These are phyloP conservation scores for Selaginella tamariscina DNA, from an alignment of 75 land plant species.

Conservation along the genomic window DNA sequence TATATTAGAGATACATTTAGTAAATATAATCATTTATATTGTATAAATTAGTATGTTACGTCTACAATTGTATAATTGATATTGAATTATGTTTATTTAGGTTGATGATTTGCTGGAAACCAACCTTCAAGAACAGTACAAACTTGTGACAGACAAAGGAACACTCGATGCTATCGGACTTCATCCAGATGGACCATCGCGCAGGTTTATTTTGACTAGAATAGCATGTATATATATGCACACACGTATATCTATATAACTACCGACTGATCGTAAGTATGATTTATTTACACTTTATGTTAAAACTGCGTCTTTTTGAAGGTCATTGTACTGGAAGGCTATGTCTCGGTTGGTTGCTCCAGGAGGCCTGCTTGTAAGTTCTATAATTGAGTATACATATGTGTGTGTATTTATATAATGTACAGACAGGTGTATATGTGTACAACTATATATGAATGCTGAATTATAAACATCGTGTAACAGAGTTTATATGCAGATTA, in stretches of 20 bases:
- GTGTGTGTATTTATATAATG: too few species aligned
- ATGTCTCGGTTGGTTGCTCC: constrained; percentile 63
- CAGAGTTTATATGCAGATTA: constrained; percentile 38
- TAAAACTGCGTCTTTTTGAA: constrained; percentile 19
- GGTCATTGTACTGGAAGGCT: constrained; percentile 87
- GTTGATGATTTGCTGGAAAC: constrained; percentile 92
- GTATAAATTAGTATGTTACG: too few species aligned
- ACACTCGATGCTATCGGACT: constrained; percentile 95
- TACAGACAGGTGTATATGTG: too few species aligned
- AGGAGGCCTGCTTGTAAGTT: constrained; percentile 70
- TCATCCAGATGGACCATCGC: constrained; percentile 88
- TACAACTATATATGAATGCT: too few species aligned
- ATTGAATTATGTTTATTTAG: constrained; percentile 31
- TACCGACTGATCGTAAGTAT: too few species aligned
- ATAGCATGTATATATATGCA: not conserved
- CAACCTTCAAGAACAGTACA: constrained; percentile 47
- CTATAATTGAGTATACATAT: too few species aligned
- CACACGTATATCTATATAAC: too few species aligned
- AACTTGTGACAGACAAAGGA: constrained; percentile 88
- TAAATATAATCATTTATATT: not conserved
- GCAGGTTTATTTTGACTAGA: constrained; percentile 36
- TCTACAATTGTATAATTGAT: constrained; percentile 9
- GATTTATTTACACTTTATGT: not conserved
- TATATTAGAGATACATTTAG: too few species aligned
- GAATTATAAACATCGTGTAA: too few species aligned